phyloP scores from a whole-genome alignment of 352 stramenopile species.

The Pythium aristosporum region DNA sequence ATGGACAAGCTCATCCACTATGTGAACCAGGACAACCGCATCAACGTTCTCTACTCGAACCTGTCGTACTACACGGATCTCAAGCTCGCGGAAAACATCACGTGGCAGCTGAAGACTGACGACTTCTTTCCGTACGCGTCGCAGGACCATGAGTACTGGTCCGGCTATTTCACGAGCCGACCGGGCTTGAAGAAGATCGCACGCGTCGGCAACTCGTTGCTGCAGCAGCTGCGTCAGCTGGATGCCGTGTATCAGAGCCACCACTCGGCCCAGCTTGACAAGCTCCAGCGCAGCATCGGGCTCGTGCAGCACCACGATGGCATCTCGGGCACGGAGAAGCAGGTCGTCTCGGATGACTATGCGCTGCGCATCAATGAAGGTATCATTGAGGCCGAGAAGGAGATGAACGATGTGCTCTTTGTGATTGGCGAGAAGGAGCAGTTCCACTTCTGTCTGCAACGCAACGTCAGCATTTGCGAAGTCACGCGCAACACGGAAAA shows the following conservation, averaged over 20 bases:
- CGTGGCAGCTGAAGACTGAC: constrained; percentile 90
- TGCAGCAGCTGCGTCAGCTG: constrained; percentile 91
- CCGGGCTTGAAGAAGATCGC: constrained; percentile 92
- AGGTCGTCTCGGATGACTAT: constrained; percentile 96
- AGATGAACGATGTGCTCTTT: constrained; percentile 75
- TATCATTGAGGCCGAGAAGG: constrained; percentile 58
- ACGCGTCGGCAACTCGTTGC: constrained; percentile 82
- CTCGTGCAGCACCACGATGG: constrained; percentile 97
- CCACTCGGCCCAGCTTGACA: constrained; percentile 44
- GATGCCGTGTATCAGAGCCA: constrained; percentile 77
- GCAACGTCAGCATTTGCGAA: constrained; percentile 93
- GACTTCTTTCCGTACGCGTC: constrained; percentile 98
- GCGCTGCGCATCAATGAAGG: constrained; percentile 88
- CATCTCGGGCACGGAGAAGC: constrained; percentile 94
- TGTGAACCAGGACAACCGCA: constrained; percentile 86
- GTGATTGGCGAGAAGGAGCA: constrained; percentile 67
- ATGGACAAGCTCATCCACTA: constrained; percentile 97
- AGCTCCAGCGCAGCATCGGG: constrained; percentile 88
- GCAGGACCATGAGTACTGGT: constrained; percentile 92
- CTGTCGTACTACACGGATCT: constrained; percentile 94
- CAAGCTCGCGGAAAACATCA: constrained; percentile 83
- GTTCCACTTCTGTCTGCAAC: constrained; percentile 65
- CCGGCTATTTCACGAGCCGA: constrained; percentile 96
- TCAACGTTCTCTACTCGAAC: constrained; percentile 97
- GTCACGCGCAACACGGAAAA: constrained; percentile 58